Evolutionary conservation across 257 asterid genomes (phyloP).

Genomic region (Mitragyna speciosa): DNA sequence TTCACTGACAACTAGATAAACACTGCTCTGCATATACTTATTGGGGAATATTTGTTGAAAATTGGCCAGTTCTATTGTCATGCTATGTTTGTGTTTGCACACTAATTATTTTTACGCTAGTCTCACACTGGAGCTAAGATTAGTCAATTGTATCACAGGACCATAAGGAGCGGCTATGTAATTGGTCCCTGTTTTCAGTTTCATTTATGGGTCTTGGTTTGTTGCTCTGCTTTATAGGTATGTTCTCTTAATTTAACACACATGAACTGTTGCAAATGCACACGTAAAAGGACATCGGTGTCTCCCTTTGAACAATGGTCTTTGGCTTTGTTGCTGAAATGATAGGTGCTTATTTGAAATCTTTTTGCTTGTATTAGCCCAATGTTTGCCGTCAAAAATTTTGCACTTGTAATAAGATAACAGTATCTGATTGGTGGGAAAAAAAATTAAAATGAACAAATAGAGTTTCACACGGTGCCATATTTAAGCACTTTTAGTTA

Average conservation of each 20-base stretch:
- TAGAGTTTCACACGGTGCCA: not conserved
- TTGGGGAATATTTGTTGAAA: too few relatives aligned
- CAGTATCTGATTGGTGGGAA: too few relatives aligned
- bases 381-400: too few relatives aligned
- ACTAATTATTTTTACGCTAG: not conserved
- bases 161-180: constrained; percentile 67
- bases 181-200: constrained; percentile 63
- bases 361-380: not conserved
- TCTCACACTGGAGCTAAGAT: constrained; percentile 24
- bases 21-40: too few relatives aligned
- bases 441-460: not conserved
- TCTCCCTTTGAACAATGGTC: not conserved
- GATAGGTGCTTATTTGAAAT: not conserved
- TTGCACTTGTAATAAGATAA: too few relatives aligned
- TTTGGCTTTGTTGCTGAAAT: not conserved
- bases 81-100: not conserved
- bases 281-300: not conserved
- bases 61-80: not conserved
- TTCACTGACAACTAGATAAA: not conserved
- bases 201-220: constrained; percentile 58
- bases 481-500: not conserved
- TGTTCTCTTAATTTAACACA: constrained; percentile 5
- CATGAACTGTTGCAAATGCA: not conserved
- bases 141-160: constrained; percentile 41
- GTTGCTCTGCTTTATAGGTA: constrained; percentile 63